Conservation (phyloP, 2,329 filamentous ascomycete species). For the Shiraia bambusicola region DNA sequence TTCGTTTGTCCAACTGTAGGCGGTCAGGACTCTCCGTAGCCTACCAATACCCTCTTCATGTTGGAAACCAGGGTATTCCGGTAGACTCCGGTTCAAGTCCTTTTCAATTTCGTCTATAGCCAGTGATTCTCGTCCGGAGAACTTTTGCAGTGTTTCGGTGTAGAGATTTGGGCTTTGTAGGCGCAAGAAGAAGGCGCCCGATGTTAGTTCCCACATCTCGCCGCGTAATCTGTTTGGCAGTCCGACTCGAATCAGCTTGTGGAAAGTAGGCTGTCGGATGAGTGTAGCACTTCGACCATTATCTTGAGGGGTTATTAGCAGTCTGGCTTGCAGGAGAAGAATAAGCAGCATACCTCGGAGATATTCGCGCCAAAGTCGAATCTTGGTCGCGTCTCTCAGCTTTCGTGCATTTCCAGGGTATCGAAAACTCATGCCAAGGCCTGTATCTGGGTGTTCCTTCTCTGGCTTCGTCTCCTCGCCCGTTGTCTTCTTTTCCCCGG, state of each 20-base stretch:
- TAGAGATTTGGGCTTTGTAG: constrained; percentile 85
- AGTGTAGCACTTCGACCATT: constrained; percentile 92
- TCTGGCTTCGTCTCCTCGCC: constrained; percentile 48
- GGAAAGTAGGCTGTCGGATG: constrained; percentile 93
- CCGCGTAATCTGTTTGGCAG: constrained; percentile 89
- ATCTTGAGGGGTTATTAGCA: constrained; percentile 53
- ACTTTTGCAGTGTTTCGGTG: constrained; percentile 79
- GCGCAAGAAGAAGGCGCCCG: constrained; percentile 84
- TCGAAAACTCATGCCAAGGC: constrained; percentile 86
- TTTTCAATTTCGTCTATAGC: constrained; percentile 99
- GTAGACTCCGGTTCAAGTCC: constrained; percentile 91
- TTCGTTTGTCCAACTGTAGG: constrained; percentile 95
- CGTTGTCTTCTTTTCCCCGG: constrained; percentile 37
- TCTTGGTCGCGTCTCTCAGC: constrained; percentile 91
- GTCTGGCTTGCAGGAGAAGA: too few relatives aligned
- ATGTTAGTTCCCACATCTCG: constrained; percentile 94
- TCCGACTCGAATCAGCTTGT: constrained; percentile 94
- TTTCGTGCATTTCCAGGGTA: constrained; percentile 96
- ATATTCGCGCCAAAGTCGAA: constrained; percentile 96
- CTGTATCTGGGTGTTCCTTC: constrained; percentile 77
- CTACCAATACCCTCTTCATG: constrained; percentile 92
- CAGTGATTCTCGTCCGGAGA: constrained; percentile 81
- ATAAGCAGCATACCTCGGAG: constrained; percentile 57
- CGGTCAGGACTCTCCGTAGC: constrained; percentile 85
- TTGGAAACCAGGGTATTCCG: constrained; percentile 96